These are phyloP conservation scores for Myriosclerotinia scirpicola DNA, from an alignment of 2,329 filamentous ascomycete genomes.

Conservation along the genomic window DNA sequence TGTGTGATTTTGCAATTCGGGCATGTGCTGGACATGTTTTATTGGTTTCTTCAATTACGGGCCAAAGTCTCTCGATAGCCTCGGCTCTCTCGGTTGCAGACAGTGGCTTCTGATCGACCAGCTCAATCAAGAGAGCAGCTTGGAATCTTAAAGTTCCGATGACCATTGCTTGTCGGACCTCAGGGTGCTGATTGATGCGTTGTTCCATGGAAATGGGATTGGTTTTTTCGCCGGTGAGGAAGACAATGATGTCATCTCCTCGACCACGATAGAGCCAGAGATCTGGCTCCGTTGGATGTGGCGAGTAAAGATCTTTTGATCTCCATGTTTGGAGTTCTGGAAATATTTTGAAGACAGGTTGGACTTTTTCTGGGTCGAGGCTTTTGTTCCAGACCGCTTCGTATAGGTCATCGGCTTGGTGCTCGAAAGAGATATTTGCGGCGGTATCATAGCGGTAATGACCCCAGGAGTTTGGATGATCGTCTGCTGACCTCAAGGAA, in stretches of 20 bases:
- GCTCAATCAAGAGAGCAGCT: conserved; percentile 43
- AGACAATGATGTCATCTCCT: conserved; percentile 46
- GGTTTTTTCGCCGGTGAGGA: conserved; percentile 47
- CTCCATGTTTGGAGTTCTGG: conserved; percentile 5
- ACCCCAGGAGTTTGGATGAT: background rate
- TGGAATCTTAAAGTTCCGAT: conserved; percentile 42
- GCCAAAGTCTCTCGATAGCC: conserved; percentile 33
- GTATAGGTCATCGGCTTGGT: conserved; percentile 12
- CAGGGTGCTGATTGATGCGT: conserved; percentile 40
- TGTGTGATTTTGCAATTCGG: conserved; percentile 35
- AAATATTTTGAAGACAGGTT: conserved; percentile 13
- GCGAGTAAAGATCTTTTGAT: conserved; percentile 36
- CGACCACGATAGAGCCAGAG: conserved; percentile 44
- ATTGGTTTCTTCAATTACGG: conserved; percentile 40
- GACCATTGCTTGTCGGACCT: conserved; percentile 41
- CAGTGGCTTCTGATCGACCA: background rate
- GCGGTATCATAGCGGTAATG: background rate
- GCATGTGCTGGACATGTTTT: conserved; percentile 36
- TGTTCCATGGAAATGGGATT: conserved; percentile 45
- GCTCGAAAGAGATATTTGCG: conserved; percentile 11
- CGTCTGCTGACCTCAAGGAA: background rate
- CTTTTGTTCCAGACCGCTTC: conserved; percentile 12
- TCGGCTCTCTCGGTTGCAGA: conserved; percentile 9
- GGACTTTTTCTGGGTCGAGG: background rate
- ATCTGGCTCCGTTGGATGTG: conserved; percentile 41